Base-by-base conservation (phyloP, 768 basidiomycete genomes). In the Amanita phalloides region DNA sequence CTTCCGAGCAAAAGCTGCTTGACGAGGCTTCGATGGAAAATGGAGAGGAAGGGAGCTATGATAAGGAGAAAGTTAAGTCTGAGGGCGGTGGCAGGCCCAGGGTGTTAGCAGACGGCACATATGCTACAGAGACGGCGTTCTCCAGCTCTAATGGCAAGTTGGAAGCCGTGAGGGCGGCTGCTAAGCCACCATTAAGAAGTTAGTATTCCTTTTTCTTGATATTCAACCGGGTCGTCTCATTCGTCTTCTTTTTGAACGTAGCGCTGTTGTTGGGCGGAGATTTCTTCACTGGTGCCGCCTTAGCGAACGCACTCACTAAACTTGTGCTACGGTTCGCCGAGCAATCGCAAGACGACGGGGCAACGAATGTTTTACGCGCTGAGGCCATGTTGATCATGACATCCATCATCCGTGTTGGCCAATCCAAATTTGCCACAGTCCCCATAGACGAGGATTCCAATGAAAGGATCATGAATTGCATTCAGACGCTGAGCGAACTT, bases 341-440 rank as follows among this genome's bases (percentile, higher is more conserved):
- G 55, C 64, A 69, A 42, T 70, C 75, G 26, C 61, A 68, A 7
- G 78, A 83, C 58, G 57, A 60, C 21, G 58, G 58, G 21, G 65
- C 71, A 35, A 69, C 73, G 39, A 95, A 99, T 60, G 69, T 78
- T 5, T 69, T 97, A 5, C 79, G 87, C 26, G 96, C 96, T 10
- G 94, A 99, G 76, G 83, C 90, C 4, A 97, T 99, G 90, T 76
- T 99, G 49, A 91, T 98, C 64, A 97, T 99, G 96, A 85, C 93
- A 1, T 96, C 93, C 7, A 76, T 93, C 63, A 89, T 98, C 62
- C 91, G 96, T 45, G 90, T 97, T 51, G 96, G 96, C 35, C 95
- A 98, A 69, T 94, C 92, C 49, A 95, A 94, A 63, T 94, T 95
- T 58, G 88, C 86, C 41, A 82, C 89, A 0, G 85, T 84, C 1